Evolutionary conservation across 2,329 filamentous ascomycete species (phyloP).

Genomic region (Penicillium sp.): DNA sequence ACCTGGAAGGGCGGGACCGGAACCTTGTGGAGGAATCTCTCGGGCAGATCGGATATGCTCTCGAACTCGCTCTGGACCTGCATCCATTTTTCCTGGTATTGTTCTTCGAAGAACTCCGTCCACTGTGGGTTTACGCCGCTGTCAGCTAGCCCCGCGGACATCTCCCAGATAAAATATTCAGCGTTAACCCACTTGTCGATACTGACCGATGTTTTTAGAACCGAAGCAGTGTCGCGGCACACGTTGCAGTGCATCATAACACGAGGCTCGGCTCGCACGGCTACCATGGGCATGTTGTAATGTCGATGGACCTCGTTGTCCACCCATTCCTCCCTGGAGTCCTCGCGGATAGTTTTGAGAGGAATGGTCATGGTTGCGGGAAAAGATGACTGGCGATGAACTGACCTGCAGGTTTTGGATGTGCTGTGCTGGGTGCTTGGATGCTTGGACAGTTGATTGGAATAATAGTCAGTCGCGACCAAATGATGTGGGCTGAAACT

Average conservation of each 20-base stretch:
- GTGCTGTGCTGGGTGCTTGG: neutral
- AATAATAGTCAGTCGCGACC: neutral
- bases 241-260: neutral
- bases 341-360: neutral
- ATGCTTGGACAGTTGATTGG: neutral
- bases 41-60: neutral
- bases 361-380: neutral
- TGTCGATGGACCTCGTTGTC: neutral
- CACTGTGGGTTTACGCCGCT: neutral
- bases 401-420: neutral
- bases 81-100: neutral
- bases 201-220: neutral
- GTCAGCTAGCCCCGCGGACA: conserved; percentile 1
- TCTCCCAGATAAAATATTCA: conserved; percentile 7
- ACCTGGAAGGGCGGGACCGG: neutral
- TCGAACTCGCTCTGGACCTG: neutral
- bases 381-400: neutral
- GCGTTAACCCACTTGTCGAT: conserved; percentile 2
- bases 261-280: neutral
- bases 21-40: neutral
- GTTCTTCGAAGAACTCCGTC: neutral
- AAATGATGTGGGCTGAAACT: neutral
- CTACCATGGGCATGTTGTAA: conserved; percentile 1
- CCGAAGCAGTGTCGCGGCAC: neutral
- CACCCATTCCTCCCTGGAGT: neutral